These are phyloP conservation scores for Dissophora ornata DNA, from an alignment of 192 early-diverging fungal genomes.

Conservation along the genomic window DNA sequence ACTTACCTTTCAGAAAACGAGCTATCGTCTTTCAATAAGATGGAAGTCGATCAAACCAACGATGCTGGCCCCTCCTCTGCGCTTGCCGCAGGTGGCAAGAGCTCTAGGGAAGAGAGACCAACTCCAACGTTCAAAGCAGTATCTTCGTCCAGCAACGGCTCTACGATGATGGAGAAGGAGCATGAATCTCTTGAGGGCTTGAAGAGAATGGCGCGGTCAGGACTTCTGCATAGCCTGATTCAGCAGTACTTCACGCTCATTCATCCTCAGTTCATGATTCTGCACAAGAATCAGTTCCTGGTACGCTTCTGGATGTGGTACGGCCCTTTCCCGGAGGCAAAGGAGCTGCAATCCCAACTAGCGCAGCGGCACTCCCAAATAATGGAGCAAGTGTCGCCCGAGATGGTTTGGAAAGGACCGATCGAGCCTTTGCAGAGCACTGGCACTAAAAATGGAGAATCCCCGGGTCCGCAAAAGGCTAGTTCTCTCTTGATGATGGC, in stretches of 20 bases:
- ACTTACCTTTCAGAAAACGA: constrained; percentile 3
- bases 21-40: constrained; percentile 2
- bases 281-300: constrained; percentile 47
- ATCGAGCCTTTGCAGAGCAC: not conserved
- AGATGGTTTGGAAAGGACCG: constrained; percentile 5
- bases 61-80: not conserved
- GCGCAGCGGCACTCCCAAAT: too few species aligned
- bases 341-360: constrained; percentile 26
- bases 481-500: constrained; percentile 37
- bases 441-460: not conserved
- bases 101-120: not conserved
- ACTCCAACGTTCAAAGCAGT: not conserved
- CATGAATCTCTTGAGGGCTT: constrained; percentile 8
- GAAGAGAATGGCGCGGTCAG: constrained; percentile 20
- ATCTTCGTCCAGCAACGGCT: not conserved
- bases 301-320: constrained; percentile 37
- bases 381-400: not conserved
- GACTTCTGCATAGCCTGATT: constrained; percentile 32
- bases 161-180: not conserved
- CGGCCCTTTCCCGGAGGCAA: constrained; percentile 38
- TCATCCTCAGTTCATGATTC: constrained; percentile 46
- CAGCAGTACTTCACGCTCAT: constrained; percentile 45
- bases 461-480: not conserved
- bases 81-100: not conserved
- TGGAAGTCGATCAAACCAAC: constrained; percentile 10